A percentile compares a stretch with the other conserved stretches of the same genome.
These are phyloP conservation scores for cucumber (Cucumis sativus) DNA, from an alignment of 306 rosid genomes.

Conservation along the genomic window Cucumber_9930_V3 NC_026659.2:23590501-23591000, in stretches of 20 bases:
- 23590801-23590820: not conserved
- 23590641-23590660: not conserved
- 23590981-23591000: conserved; percentile 89
- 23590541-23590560: not conserved
- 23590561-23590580: not conserved
- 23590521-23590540: not conserved
- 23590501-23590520: not conserved
- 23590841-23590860: conserved; percentile 23
- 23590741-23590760: conserved; percentile 75
- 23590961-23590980: conserved; percentile 96
- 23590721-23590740: conserved; percentile 85
- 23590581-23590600: not conserved
- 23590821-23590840: conserved; percentile 12
- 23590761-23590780: conserved; percentile 78
- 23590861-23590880: conserved; percentile 57
- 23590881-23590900: conserved; percentile 90
- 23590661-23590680: not conserved
- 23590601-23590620: not conserved
- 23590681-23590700: conserved; percentile 36
- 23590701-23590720: conserved; percentile 50
- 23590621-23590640: not conserved
- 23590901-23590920: conserved; percentile 98
- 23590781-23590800: conserved; percentile 14
- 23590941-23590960: conserved; percentile 49
- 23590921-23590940: conserved; percentile 81